phyloP scores from a whole-genome alignment of 305 asterid genomes.

The Caryopteris hybrid region DNA sequence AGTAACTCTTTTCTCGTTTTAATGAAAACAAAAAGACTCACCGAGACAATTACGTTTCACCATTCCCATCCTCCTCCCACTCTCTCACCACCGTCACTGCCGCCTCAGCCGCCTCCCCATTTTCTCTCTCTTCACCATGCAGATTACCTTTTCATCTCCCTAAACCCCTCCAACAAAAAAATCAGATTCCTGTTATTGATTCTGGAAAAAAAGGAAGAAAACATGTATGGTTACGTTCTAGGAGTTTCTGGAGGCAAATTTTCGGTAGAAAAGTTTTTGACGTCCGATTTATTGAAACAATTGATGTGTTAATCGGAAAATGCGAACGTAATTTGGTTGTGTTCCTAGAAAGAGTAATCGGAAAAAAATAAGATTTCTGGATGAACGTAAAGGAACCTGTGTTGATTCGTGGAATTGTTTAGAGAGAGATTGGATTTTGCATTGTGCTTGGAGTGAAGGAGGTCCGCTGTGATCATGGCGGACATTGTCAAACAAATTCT shows the following conservation, averaged over 20 bases:
- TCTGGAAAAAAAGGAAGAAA: too few species aligned
- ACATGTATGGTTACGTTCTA: background rate
- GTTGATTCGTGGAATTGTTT: background rate
- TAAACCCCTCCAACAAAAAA: background rate
- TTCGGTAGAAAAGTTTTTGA: too few species aligned
- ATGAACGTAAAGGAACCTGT: too few species aligned
- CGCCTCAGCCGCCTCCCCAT: conserved; percentile 1
- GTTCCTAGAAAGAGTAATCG: background rate
- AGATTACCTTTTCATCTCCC: background rate
- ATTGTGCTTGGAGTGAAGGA: background rate
- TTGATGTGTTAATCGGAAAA: background rate
- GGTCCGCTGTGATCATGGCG: conserved; percentile 55
- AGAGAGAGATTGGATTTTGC: background rate
- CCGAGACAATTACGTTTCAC: conserved; percentile 38
- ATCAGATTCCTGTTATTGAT: too few species aligned
- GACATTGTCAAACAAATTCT: conserved; percentile 53
- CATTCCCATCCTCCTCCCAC: conserved; percentile 17
- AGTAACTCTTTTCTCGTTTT: conserved; percentile 10
- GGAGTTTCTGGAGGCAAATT: background rate
- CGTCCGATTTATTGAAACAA: background rate
- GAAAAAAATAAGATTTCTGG: too few species aligned
- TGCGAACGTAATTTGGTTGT: background rate
- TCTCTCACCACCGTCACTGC: conserved; percentile 12
- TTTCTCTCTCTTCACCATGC: conserved; percentile 7
- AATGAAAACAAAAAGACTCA: background rate